Evolutionary conservation across 108 stramenopile genomes (phyloP), one percentile per base, ranked within the genome.

Genomic region (Aurantiochytrium sp.): DNA sequence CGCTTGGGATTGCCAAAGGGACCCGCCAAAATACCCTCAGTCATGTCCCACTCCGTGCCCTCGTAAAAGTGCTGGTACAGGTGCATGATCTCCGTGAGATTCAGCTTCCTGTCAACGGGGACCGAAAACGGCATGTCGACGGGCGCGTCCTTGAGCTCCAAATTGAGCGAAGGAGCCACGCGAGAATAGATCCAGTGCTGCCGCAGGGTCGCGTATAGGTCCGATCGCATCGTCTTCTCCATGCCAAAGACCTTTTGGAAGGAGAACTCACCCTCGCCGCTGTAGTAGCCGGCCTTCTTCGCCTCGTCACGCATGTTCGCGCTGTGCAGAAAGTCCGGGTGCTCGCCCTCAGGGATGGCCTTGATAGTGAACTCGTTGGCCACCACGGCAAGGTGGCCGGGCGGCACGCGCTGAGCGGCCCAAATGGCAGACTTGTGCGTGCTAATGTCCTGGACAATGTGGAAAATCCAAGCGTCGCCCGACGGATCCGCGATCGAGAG

Each of bases 281-380:
- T 93, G 91, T 92, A 94, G 90, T 91, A 91, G 16, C 93, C 92
- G 44, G 93, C 93, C 4, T 92, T 88, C 73, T 89, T 89, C 21
- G 96, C 95, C 21, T 96, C 96, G 43, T 83, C 58, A 72, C 93
- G 95, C 51, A 96, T 90, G 72, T 94, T 95, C 5, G 88, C 60
- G 55, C 92, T 93, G 91, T 93, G 94, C 89, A 96, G 64, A 72
- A 95, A 96, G 89, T 94, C 92, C 18, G 94, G 94, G 44, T 92
- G 90, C 69, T 95, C 92, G 43, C 92, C 83, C 29, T 92, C 92
- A 88, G 93, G 91, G 5, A 96, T 89, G 60, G 95, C 90, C 47
- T 93, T 91, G 88, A 95, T 94, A 23, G 94, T 89, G 89, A 97
- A 97, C 91, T 94, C 91, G 83, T 97, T 97, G 23, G 96, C 96